A percentile compares a stretch with the other conserved stretches of the same genome.
Conservation (phyloP, 176 grass and related monocot genomes). For the Musa itinerans region DNA sequence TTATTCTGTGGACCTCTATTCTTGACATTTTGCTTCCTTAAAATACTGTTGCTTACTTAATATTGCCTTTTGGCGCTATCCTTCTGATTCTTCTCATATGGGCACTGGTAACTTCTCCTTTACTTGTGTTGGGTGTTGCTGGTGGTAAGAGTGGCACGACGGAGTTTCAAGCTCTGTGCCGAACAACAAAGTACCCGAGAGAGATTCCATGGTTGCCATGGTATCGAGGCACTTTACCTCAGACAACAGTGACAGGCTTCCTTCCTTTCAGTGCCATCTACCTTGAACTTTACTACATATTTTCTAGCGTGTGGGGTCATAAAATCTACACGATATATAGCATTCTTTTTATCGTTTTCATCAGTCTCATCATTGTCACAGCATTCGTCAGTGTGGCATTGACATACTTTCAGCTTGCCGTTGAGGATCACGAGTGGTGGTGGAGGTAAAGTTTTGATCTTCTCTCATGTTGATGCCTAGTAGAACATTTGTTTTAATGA, state of each 20-base stretch:
- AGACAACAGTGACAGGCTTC: neutral
- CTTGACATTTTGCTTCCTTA: conserved; percentile 4
- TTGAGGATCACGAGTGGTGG: conserved; percentile 1
- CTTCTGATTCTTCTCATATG: conserved; percentile 4
- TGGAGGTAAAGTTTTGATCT: neutral
- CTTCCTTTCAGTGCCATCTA: neutral
- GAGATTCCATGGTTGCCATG: neutral
- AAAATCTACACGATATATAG: neutral
- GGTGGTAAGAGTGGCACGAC: neutral
- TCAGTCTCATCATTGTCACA: neutral
- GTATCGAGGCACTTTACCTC: neutral
- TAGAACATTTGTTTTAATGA: neutral
- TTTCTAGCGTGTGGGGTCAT: neutral
- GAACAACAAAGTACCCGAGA: neutral
- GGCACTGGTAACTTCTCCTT: conserved; percentile 3
- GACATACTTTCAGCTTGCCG: neutral
- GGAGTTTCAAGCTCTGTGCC: neutral
- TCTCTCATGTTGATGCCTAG: neutral
- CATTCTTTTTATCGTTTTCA: neutral
- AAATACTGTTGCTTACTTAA: neutral
- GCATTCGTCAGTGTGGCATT: neutral
- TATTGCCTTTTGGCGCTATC: neutral
- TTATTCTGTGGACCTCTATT: conserved; percentile 7
- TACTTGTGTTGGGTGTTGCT: neutral
- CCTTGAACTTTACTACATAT: neutral